phyloP scores from a whole-genome alignment of 306 rosid species.

The Quercus glauca region DNA sequence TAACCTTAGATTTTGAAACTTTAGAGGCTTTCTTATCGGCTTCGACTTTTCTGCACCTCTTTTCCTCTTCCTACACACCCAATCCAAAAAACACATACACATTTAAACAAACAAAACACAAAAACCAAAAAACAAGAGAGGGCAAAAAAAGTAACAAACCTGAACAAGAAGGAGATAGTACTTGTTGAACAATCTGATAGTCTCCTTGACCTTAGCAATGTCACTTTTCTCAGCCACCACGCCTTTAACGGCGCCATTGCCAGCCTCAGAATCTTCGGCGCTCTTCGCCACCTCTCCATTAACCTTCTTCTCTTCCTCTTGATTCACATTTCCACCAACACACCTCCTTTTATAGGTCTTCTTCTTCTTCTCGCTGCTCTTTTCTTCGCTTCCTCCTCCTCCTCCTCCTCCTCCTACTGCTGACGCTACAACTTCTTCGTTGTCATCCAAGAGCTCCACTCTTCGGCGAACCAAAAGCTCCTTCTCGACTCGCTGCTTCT shows the following conservation, averaged over 20 bases:
- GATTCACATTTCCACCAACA: not conserved
- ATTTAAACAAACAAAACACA: not conserved
- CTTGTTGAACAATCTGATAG: slow-evolving; percentile 72
- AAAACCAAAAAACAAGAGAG: not conserved
- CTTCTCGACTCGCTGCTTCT: slow-evolving; percentile 26
- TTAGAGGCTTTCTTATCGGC: slow-evolving; percentile 35
- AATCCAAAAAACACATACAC: not conserved
- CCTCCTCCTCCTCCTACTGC: slow-evolving; percentile 5
- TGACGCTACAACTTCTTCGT: not conserved
- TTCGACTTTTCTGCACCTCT: slow-evolving; percentile 42
- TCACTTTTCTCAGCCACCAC: slow-evolving; percentile 50
- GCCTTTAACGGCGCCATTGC: not conserved
- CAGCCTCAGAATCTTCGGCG: not conserved
- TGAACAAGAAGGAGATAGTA: slow-evolving; percentile 77
- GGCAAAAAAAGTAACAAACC: slow-evolving; percentile 34
- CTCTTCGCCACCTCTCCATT: not conserved
- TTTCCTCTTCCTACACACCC: slow-evolving; percentile 64
- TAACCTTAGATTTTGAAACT: slow-evolving; percentile 31
- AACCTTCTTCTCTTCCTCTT: not conserved
- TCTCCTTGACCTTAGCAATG: slow-evolving; percentile 60
- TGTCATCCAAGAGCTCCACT: slow-evolving; percentile 7
- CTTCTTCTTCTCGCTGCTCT: not conserved
- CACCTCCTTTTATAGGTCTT: not conserved
- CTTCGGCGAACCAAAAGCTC: slow-evolving; percentile 28
- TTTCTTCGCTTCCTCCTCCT: too few species aligned